Base-by-base conservation (phyloP, 1,284 basidiomycete species). In the Boletus hoseneyae region DNA sequence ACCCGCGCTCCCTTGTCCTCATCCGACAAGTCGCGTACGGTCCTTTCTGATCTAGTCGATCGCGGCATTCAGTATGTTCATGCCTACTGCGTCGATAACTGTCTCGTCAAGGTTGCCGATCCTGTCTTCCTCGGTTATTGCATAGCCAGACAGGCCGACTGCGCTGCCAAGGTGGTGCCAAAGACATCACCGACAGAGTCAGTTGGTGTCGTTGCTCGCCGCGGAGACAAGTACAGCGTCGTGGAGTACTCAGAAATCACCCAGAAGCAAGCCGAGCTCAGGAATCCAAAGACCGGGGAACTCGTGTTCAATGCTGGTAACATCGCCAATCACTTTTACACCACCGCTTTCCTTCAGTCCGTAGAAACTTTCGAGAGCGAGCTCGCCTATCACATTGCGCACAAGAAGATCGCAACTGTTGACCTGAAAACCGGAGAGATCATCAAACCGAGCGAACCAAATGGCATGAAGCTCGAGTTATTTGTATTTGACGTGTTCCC, bases 401-500 rank as follows among this genome's bases (percentile, higher is more conserved):
- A 90, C 63, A 99, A 99, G 74, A 99, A 99, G 80, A 99, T 99
- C 61, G 80, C 93, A 15, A 82, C 88, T 58, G 74, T 96, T 56
- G 84, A 92, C 65, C 63, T 90, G 42, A 68, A 77, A 42, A 79
- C 78, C 6, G 91, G 88, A 32, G 70, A 76, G 53, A 42, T 66
- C 3, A 70, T 93, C 67, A 96, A 94, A 68, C 95, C 96, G 6
- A 71, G 71, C 50, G 84, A 85, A 64, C 91, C 93, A n/a, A 99
- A 99, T 70, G 97, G 97, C 51, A 97, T 99, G 91, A 99, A 99
- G 74, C 83, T 99, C 57, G 97, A 99, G 72, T 78, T 97, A 71
- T 99, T 99, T 72, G 90, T 99, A 45, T 99, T 99, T 64, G 96
- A 99, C 72, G 97, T 99, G 43, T 98, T 99, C 78, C 96, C 97